Base-by-base conservation (phyloP, 306 rosid genomes). In the Lathyrus tuberosus region DNA sequence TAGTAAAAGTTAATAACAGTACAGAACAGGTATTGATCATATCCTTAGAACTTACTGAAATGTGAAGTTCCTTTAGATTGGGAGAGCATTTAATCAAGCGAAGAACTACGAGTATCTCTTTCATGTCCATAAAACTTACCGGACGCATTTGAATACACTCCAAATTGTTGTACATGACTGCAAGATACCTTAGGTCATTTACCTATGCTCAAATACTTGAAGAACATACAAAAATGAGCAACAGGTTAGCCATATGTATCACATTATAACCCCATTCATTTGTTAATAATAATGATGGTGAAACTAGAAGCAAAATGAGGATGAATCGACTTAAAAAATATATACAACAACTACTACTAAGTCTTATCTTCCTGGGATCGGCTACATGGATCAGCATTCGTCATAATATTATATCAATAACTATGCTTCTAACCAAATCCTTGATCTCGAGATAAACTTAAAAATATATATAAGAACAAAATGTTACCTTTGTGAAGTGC, bases 201-300 rank as follows among this genome's bases (percentile, higher is more conserved):
- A 57, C 96, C 98, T 82, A 90, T 77, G 83, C 97, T 93, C 90
- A 93, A 78, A 86, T 88, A 93, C 98, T 93, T 69, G 73, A 73
- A 75, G 75, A 74, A 57, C 9, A 14, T 4, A 9, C 60, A 58
- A 65, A 76, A 35, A 35, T 67, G 54, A 66, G 18, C 13, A 35
- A 59, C 2, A 33, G 38, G 43, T 72, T 57, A 43, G 59, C 11
- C 14, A 47, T 47, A 53, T 24, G 43, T 17, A 2, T 2, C 40
- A n/a, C 12, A 54, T 35, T 53, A 80, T 51, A 61, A 52, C 51
- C 68, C 10, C 37, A 46, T 46, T 30, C 41, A 31, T 31, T 31
- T 31, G 8, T 31, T 31, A 8, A 31, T 31, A 4, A 31, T 8
- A 31, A 30, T 30, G 33, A 30, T 4, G 5, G 33, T 30, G 33